Percentiles rank a stretch among this genome's conserved stretches.
phyloP scores from a whole-genome alignment of 352 stramenopile species.

The Globisporangium viniferum region DNA sequence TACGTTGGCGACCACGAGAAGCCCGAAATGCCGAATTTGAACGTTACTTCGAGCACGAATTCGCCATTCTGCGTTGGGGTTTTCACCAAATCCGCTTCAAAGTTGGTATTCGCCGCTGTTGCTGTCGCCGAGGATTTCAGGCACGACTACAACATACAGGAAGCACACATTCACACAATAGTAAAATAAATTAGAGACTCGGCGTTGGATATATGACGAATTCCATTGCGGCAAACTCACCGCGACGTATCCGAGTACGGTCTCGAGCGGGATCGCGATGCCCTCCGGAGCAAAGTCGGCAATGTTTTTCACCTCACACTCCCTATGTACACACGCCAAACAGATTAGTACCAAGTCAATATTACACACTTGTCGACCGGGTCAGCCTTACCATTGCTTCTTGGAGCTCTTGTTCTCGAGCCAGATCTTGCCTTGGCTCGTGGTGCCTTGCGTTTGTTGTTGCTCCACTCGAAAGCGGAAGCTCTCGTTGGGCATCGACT shows the following conservation, averaged over 20 bases:
- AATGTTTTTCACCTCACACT: slow-evolving; percentile 1
- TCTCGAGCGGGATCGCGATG: slow-evolving; percentile 4
- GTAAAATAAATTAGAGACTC: too few species aligned
- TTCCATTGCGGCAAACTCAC: neutral
- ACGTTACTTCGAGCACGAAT: neutral
- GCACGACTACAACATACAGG: neutral
- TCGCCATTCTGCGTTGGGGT: neutral
- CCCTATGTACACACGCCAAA: neutral
- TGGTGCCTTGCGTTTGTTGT: too few species aligned
- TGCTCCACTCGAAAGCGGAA: too few species aligned
- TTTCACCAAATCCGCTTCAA: neutral
- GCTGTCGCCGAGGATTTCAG: neutral
- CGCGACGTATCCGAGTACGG: neutral
- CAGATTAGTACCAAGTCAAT: too few species aligned
- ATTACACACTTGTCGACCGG: too few species aligned
- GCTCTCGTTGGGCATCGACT: too few species aligned
- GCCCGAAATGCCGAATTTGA: slow-evolving; percentile 2
- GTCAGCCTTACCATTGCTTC: too few species aligned
- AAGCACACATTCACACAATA: too few species aligned
- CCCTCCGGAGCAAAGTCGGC: neutral
- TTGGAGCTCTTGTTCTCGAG: too few species aligned
- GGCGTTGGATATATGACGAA: too few species aligned
- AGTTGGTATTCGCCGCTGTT: neutral
- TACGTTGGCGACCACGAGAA: slow-evolving; percentile 1
- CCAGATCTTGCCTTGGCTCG: too few species aligned